phyloP scores from a whole-genome alignment of 2,329 filamentous ascomycete species.

The Microsporum canis region DNA sequence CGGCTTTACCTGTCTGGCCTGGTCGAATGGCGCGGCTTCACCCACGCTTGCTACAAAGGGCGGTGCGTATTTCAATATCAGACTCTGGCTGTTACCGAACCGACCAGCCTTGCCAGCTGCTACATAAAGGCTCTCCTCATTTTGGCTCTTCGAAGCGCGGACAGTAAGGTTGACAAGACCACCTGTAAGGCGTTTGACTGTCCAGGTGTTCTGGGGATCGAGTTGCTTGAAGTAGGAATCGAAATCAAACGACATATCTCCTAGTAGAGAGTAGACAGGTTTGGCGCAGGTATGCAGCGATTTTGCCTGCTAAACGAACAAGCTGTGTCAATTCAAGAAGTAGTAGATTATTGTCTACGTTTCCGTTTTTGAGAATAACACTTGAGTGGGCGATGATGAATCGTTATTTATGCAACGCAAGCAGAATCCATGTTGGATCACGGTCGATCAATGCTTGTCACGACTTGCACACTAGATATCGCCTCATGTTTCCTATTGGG shows the following conservation, averaged over 20 bases:
- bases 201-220: neutral
- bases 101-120: neutral
- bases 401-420: no score
- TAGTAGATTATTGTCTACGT: no score
- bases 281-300: neutral
- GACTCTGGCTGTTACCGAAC: neutral
- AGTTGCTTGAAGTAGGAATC: constrained; percentile 6
- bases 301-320: no score
- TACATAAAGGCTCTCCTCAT: neutral
- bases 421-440: no score
- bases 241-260: constrained; percentile 4
- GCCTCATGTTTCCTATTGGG: no score
- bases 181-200: constrained; percentile 2
- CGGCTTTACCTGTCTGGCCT: constrained; percentile 5
- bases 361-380: no score
- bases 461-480: no score
- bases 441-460: no score
- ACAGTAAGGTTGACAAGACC: constrained; percentile 8
- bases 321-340: no score
- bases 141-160: constrained; percentile 3
- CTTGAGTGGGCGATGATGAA: no score
- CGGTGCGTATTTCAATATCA: constrained; percentile 11
- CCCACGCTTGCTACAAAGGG: constrained; percentile 5
- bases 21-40: constrained; percentile 7
- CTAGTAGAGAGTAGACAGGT: neutral